Evolutionary conservation across 352 stramenopile genomes (phyloP), one percentile per base, ranked within the genome.

Genomic region (Pythium insidiosum): DNA sequence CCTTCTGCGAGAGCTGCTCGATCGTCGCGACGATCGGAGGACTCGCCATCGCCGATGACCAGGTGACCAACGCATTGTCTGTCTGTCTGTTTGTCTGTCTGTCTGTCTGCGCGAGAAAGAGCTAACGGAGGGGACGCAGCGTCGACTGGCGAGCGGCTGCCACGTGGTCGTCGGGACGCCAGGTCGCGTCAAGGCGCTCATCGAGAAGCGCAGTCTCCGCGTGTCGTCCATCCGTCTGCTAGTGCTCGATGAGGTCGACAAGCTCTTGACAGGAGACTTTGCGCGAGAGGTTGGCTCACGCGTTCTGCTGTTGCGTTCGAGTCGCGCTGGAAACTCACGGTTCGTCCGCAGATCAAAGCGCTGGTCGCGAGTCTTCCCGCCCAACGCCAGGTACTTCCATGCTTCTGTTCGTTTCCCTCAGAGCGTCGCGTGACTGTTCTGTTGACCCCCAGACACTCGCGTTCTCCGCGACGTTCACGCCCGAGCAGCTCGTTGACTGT

Each of bases 201-300:
- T 91, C 11, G 66, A 82, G 33, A 66, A 83, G 24, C 58, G 69
- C 19, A 47, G 66, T 15, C 53, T 89, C 12, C 52, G 42, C 10
- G 73, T 66, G 24, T 64, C 65, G 38, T 42, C 60, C 4, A 66
- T 89, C 47, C 65, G 73, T 15, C 43, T 91, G 35, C 43, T 91
- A 6, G 64, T 88, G 13, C 42, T 91, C n/a, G 79, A 91, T 30
- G 76, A 91, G 63, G 76, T 87, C 13, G 79, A 91, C 62, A 89
- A 89, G 43, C 58, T 91, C n/a, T 59, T 91, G 22, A 54, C 62
- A 31, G 38, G 46, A 18, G 74, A 88, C 30, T 90, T 88, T 30
- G 47, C 72, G n/a, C 47, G 63, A n/a, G 73, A 87, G 56, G 72
- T 88, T 50, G 28, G 16, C 5, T 0, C 22, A 31, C 18, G 18